phyloP scores from a whole-genome alignment of 2,329 filamentous ascomycete genomes.

The Trichoderma breve region DNA sequence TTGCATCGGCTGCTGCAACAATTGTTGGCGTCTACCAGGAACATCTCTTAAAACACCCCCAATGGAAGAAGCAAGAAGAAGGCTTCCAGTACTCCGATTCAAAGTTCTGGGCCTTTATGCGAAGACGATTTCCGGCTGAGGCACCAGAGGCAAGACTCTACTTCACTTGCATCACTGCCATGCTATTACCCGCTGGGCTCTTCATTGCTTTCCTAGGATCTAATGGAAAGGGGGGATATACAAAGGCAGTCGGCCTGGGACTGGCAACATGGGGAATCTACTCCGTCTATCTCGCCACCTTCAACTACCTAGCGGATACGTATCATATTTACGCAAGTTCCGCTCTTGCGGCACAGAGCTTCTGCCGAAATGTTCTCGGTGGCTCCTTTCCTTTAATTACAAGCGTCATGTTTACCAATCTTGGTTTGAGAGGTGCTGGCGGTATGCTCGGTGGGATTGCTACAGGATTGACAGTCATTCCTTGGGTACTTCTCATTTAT shows the following conservation, averaged over 20 bases:
- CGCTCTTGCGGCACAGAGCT: slow-evolving; percentile 81
- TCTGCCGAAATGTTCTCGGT: slow-evolving; percentile 79
- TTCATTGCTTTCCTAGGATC: slow-evolving; percentile 48
- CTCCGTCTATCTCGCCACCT: slow-evolving; percentile 80
- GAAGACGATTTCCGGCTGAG: slow-evolving; percentile 46
- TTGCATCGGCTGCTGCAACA: slow-evolving; percentile 65
- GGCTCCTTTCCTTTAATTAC: slow-evolving; percentile 80
- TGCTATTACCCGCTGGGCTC: slow-evolving; percentile 73
- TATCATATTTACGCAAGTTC: slow-evolving; percentile 84
- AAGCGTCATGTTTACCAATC: slow-evolving; percentile 65
- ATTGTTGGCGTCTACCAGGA: slow-evolving; percentile 71
- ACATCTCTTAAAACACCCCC: slow-evolving; percentile 51
- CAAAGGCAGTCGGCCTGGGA: slow-evolving; percentile 57
- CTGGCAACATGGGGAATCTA: slow-evolving; percentile 84
- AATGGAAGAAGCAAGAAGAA: slow-evolving; percentile 32
- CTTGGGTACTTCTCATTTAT: slow-evolving; percentile 79
- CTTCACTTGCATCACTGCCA: slow-evolving; percentile 74
- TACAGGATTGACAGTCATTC: slow-evolving; percentile 69
- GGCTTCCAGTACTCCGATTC: slow-evolving; percentile 29
- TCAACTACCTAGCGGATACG: slow-evolving; percentile 89
- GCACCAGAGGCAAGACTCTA: slow-evolving; percentile 78
- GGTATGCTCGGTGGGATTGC: slow-evolving; percentile 75
- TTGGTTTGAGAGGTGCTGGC: slow-evolving; percentile 70
- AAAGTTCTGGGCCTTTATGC: slow-evolving; percentile 46
- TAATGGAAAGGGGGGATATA: slow-evolving; percentile 27